These are phyloP conservation scores for Solanum aculeatissimum DNA, from an alignment of 305 asterid genomes.

Conservation along the genomic window DNA sequence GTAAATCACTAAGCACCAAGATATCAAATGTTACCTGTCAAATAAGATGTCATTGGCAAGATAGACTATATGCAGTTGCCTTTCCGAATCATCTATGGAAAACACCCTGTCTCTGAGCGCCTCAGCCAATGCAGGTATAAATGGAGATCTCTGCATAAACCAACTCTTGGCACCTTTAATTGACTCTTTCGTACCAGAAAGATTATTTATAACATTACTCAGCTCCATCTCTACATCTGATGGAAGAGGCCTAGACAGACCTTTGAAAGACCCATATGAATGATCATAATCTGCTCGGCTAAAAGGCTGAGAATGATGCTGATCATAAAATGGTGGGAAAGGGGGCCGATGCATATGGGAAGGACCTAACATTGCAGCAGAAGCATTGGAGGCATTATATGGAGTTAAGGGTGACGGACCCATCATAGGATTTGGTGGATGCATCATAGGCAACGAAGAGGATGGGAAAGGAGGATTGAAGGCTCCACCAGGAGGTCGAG, in stretches of 20 bases:
- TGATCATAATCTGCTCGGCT: slow-evolving; percentile 69
- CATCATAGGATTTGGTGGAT: slow-evolving; percentile 77
- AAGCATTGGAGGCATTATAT: slow-evolving; percentile 24
- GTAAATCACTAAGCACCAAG: neutral
- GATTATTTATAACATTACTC: slow-evolving; percentile 67
- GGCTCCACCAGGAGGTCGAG: slow-evolving; percentile 51
- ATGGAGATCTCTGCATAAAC: slow-evolving; percentile 95
- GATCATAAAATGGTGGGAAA: slow-evolving; percentile 63
- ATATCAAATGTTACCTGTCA: slow-evolving; percentile 47
- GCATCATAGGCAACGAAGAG: slow-evolving; percentile 61
- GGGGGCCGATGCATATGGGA: slow-evolving; percentile 64
- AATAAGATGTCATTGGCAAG: slow-evolving; percentile 94
- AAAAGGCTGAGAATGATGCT: slow-evolving; percentile 59
- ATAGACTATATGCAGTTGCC: slow-evolving; percentile 80
- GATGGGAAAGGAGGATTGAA: slow-evolving; percentile 60
- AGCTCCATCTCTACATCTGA: slow-evolving; percentile 88
- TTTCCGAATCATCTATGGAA: slow-evolving; percentile 77
- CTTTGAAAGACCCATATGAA: slow-evolving; percentile 50
- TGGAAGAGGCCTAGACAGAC: slow-evolving; percentile 76
- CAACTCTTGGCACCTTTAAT: slow-evolving; percentile 93
- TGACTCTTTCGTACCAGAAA: slow-evolving; percentile 89
- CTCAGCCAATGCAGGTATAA: slow-evolving; percentile 70
- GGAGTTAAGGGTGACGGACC: slow-evolving; percentile 53
- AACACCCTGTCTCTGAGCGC: slow-evolving; percentile 77
- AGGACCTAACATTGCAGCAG: slow-evolving; percentile 29